Percentiles rank a stretch among this genome's conserved stretches.
These are phyloP conservation scores for Wallacemonas collosoma DNA, from an alignment of 208 protist species.

Conservation along the genomic window DNA sequence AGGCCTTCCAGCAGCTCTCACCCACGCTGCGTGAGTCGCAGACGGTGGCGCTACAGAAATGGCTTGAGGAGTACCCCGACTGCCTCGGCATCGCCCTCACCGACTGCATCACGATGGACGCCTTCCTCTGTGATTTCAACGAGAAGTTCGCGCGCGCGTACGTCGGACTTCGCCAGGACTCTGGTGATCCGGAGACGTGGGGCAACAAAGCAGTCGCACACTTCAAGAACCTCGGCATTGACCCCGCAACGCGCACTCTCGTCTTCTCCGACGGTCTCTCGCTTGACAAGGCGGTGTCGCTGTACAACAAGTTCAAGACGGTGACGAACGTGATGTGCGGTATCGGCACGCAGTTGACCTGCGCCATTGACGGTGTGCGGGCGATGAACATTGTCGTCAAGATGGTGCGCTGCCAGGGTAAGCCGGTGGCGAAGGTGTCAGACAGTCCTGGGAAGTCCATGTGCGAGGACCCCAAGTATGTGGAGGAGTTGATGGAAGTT, in stretches of 20 bases:
- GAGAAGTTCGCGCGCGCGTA: constrained; percentile 62
- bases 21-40: constrained; percentile 69
- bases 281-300: constrained; percentile 53
- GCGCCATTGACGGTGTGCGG: constrained; percentile 70
- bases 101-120: constrained; percentile 92
- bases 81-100: constrained; percentile 85
- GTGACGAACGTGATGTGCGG: constrained; percentile 78
- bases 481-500: constrained; percentile 53
- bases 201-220: constrained; percentile 77
- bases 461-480: constrained; percentile 58
- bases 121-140: constrained; percentile 80
- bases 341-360: constrained; percentile 87
- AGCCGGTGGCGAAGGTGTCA: constrained; percentile 87
- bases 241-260: constrained; percentile 71
- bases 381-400: constrained; percentile 91
- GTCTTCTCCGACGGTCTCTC: constrained; percentile 91
- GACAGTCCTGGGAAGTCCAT: constrained; percentile 86
- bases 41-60: constrained; percentile 67
- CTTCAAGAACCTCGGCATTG: constrained; percentile 76
- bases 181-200: constrained; percentile 75
- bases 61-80: constrained; percentile 83
- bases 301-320: constrained; percentile 66
- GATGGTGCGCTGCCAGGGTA: constrained; percentile 88
- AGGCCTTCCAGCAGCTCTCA: constrained; percentile 88
- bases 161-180: constrained; percentile 82